These are phyloP conservation scores for Tolypocladium album DNA, from an alignment of 2,329 filamentous ascomycete species.

Conservation along the genomic window DNA sequence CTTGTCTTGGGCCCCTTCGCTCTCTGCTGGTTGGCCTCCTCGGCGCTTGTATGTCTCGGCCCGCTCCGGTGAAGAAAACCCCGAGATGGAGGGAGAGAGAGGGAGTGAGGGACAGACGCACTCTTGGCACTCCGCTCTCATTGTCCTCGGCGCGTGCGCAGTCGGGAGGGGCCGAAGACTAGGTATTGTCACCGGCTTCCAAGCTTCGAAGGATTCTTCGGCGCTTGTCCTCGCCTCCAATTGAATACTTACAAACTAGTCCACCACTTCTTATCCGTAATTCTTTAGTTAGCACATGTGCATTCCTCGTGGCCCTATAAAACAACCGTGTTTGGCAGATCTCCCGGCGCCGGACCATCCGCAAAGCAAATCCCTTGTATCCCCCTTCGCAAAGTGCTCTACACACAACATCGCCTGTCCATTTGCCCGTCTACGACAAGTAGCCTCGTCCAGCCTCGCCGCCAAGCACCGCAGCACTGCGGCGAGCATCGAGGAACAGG, in stretches of 20 bases:
- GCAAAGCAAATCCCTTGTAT: constrained; percentile 1
- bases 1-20: background rate
- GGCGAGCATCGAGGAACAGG: constrained; percentile 71
- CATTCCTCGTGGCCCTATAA: background rate
- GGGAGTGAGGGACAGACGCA: background rate
- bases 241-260: background rate
- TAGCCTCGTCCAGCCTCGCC: constrained; percentile 54
- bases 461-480: constrained; percentile 60
- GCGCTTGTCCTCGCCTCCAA: background rate
- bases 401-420: background rate
- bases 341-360: constrained; percentile 1
- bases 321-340: background rate
- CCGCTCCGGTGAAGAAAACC: constrained; percentile 1
- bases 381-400: background rate
- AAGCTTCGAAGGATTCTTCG: background rate
- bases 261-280: background rate
- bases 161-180: background rate
- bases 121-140: background rate
- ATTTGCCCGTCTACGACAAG: constrained; percentile 36
- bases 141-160: background rate
- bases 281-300: background rate
- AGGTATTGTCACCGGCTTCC: background rate
- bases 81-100: background rate
- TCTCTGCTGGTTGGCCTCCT: constrained; percentile 1
- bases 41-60: constrained; percentile 9